These are phyloP conservation scores for Leersia perrieri DNA, from an alignment of 176 grass and related monocot species.

Conservation along the genomic window DNA sequence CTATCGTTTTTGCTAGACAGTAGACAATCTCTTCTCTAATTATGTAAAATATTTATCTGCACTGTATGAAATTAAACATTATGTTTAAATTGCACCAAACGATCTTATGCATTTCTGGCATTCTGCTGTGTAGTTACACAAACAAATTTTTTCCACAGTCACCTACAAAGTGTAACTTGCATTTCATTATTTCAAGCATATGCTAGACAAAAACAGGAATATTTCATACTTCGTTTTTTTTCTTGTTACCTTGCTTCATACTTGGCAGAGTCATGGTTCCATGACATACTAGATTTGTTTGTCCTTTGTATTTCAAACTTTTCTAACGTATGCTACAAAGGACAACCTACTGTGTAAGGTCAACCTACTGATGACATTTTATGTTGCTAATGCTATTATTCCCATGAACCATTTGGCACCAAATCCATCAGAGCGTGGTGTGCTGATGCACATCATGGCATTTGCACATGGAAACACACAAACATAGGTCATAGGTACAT, in stretches of 20 bases:
- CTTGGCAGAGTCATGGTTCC: not conserved
- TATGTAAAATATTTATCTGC: constrained; percentile 3
- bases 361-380: not conserved
- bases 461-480: constrained; percentile 8
- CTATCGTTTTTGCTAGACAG: not conserved
- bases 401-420: constrained; percentile 4
- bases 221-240: not conserved
- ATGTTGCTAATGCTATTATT: not conserved
- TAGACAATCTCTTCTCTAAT: not conserved
- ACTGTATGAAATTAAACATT: not conserved
- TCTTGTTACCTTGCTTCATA: too few relatives aligned
- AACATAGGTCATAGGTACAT: not conserved
- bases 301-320: too few relatives aligned
- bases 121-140: not conserved
- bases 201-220: not conserved
- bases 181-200: constrained; percentile 3
- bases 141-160: not conserved
- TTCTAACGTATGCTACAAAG: too few relatives aligned
- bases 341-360: not conserved
- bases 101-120: too few relatives aligned
- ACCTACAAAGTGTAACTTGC: not conserved
- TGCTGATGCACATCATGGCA: not conserved
- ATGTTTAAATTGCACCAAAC: not conserved
- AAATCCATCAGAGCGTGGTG: not conserved
- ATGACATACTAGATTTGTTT: constrained; percentile 14